Base-by-base conservation (phyloP, 169 alveolate genomes). In the Cryptosporidium meleagridis region DNA sequence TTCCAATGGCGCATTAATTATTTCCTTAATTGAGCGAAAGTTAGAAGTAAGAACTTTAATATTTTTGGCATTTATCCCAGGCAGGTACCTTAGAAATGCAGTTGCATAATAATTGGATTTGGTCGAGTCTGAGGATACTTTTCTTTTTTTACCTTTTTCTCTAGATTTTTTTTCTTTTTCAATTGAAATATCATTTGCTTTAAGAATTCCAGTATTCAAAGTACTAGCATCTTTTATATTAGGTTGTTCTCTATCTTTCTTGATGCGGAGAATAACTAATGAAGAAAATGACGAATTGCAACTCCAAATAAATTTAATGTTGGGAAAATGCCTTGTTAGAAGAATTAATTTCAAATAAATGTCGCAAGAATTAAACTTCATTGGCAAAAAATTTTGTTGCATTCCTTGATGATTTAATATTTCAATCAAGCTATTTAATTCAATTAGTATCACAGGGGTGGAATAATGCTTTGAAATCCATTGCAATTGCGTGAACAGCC, bases 401-500 rank as follows among this genome's bases (percentile, higher is more conserved):
- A 23, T 48, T 48, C 69, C 53, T 31, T 55, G 61, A 41, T 37
- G 69, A 12, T 84, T 53, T 45, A 87, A 39, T 12, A 39, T 41
- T 35, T 67, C 85, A 18, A 67, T 51, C 9, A 14, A n/a, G 61
- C 65, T 69, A 29, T 85, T 84, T 65, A 92, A 68, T 87, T 92
- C 94, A 21, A 92, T 92, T 70, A 92, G 45, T 75, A 92, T 69
- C 9, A 89, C 92, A 33, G 91, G 92, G 6, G 61, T 65, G 33
- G 85, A 53, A 48, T 92, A 92, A 61, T 92, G 91, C 55, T 70
- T 92, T 21, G 93, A 61, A 91, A 92, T 73, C 92, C 91, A 91
- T 48, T 92, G 86, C 9, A 94, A 91, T 92, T 95, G 97, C 31
- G 95, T 94, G 37, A 93, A 87, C 29, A 95, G 91, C 70, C 97